Percentiles rank a stretch among this genome's conserved stretches.
phyloP scores from a whole-genome alignment of 2,329 filamentous ascomycete genomes.

The Alternaria sp. region DNA sequence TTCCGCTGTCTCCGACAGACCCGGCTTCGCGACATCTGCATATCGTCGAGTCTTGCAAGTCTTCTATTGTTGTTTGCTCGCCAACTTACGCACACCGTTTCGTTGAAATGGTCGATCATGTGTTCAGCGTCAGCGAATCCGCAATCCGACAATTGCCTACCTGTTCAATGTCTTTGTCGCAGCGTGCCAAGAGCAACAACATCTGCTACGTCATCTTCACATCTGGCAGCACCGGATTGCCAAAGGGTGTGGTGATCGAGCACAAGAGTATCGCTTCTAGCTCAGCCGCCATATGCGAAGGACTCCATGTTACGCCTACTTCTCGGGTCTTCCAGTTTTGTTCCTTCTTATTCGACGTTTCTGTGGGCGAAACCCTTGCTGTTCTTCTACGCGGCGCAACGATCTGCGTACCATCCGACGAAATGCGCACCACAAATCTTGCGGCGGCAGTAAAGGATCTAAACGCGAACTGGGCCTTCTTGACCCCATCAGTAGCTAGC shows the following conservation, averaged over 20 bases:
- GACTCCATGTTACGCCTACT: conserved; percentile 34
- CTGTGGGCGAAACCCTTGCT: conserved; percentile 45
- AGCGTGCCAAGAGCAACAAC: conserved; percentile 29
- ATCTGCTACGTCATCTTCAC: conserved; percentile 44
- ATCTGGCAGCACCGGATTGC: conserved; percentile 44
- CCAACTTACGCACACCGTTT: conserved; percentile 33
- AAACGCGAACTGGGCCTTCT: conserved; percentile 42
- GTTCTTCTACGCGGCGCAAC: conserved; percentile 43
- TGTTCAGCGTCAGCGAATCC: conserved; percentile 29
- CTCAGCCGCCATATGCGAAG: conserved; percentile 39
- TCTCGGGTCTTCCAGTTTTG: conserved; percentile 49
- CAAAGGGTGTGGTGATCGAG: conserved; percentile 44
- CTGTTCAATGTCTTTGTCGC: conserved; percentile 11
- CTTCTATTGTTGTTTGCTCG: conserved; percentile 40
- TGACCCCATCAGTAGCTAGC: conserved; percentile 49
- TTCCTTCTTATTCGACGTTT: conserved; percentile 47
- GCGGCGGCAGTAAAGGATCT: conserved; percentile 45
- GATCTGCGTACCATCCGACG: conserved; percentile 47
- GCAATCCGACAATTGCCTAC: conserved; percentile 25
- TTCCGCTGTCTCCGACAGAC: conserved; percentile 40
- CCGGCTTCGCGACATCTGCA: conserved; percentile 37
- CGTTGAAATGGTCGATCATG: conserved; percentile 22
- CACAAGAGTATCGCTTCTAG: conserved; percentile 40
- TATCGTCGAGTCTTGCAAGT: conserved; percentile 40
- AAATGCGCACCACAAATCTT: conserved; percentile 56